Percentiles rank a stretch among this genome's conserved stretches.
Evolutionary conservation across 148 eudicot genomes (phyloP).

Genomic region (Pharnaceum exiguum): DNA sequence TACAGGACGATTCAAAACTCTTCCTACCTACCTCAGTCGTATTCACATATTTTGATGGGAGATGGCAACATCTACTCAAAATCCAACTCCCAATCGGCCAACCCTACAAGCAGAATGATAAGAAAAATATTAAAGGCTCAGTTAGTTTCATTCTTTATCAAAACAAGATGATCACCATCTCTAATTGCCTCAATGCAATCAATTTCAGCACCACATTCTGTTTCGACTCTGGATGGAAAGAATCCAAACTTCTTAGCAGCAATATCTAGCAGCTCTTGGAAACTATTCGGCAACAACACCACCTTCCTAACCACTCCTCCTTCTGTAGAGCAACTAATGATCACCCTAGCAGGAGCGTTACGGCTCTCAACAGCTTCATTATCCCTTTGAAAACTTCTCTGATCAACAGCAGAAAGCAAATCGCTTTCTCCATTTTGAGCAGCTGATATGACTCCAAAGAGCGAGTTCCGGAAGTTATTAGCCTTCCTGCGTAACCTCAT

Average conservation of each 20-base stretch:
- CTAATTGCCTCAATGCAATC: conserved; percentile 59
- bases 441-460: conserved; percentile 76
- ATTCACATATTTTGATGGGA: too few relatives aligned
- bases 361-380: background rate
- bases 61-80: too few relatives aligned
- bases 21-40: too few relatives aligned
- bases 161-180: conserved; percentile 73
- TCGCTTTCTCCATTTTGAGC: conserved; percentile 31
- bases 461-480: conserved; percentile 63
- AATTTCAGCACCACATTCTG: conserved; percentile 55
- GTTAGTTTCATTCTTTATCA: conserved; percentile 25
- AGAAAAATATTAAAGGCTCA: too few relatives aligned
- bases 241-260: conserved; percentile 48
- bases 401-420: conserved; percentile 20
- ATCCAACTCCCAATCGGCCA: too few relatives aligned
- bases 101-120: too few relatives aligned
- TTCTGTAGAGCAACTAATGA: conserved; percentile 40
- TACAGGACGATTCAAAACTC: too few relatives aligned
- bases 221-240: conserved; percentile 34
- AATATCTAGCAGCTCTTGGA: conserved; percentile 43
- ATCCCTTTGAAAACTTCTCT: background rate
- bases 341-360: conserved; percentile 32
- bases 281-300: conserved; percentile 48
- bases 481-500: conserved; percentile 42
- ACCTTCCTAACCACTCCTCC: conserved; percentile 43